phyloP scores from a whole-genome alignment of 306 rosid genomes.

The Prunus campanulata region DNA sequence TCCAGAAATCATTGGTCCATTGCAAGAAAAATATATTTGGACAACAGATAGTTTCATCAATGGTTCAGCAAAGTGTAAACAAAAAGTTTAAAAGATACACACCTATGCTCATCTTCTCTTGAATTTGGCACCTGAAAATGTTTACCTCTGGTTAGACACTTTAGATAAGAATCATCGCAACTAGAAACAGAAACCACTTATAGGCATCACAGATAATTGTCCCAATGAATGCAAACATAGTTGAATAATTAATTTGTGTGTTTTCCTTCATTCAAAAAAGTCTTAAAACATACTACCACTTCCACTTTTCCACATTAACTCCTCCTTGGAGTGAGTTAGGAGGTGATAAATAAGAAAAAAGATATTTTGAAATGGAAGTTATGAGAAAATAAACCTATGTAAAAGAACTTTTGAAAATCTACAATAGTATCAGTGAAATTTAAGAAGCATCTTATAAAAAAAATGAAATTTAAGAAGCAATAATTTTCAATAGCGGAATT shows the following conservation, averaged over 20 bases:
- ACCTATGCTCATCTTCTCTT: slow-evolving; percentile 56
- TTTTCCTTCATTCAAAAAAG: neutral
- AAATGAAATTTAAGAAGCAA: neutral
- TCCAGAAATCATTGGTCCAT: neutral
- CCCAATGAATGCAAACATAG: slow-evolving; percentile 1
- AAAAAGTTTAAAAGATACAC: slow-evolving; percentile 30
- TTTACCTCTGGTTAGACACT: slow-evolving; percentile 27
- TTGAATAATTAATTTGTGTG: neutral
- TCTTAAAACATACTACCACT: neutral
- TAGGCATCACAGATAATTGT: neutral
- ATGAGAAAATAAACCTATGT: neutral
- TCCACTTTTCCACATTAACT: slow-evolving; percentile 1
- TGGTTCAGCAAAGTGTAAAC: slow-evolving; percentile 7
- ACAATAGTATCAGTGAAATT: neutral
- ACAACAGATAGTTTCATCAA: neutral
- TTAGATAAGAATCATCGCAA: slow-evolving; percentile 27
- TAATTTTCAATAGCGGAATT: neutral
- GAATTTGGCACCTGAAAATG: slow-evolving; percentile 52
- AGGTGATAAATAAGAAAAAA: neutral
- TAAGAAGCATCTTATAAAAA: neutral
- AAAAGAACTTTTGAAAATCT: neutral
- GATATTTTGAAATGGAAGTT: neutral
- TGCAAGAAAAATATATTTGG: neutral
- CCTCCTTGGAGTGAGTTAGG: neutral
- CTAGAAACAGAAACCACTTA: neutral